phyloP scores from a whole-genome alignment of 1,284 basidiomycete species.

The Boletus mariae region DNA sequence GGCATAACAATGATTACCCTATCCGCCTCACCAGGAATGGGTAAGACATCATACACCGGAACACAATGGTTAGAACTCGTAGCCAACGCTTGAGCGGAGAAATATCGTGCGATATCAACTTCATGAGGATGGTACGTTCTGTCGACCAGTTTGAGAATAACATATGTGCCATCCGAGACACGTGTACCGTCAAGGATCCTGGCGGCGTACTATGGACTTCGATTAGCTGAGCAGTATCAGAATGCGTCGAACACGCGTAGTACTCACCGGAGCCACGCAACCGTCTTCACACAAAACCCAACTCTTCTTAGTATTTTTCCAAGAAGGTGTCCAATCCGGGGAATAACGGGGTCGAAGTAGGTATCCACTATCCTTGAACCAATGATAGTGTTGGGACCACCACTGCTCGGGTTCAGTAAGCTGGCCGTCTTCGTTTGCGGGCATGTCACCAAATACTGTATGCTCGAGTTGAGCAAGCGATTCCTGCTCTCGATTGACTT shows the following conservation, averaged over 20 bases:
- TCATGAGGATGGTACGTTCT: constrained; percentile 21
- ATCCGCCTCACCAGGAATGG: not conserved
- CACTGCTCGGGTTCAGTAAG: constrained; percentile 16
- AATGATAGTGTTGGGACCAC: constrained; percentile 32
- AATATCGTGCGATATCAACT: constrained; percentile 18
- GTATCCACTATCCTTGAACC: constrained; percentile 35
- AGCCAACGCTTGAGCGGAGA: constrained; percentile 12
- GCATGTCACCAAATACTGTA: not conserved
- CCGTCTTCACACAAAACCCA: constrained; percentile 26
- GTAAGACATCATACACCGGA: constrained; percentile 14
- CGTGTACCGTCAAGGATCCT: constrained; percentile 33
- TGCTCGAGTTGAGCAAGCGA: constrained; percentile 2
- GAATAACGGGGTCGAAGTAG: constrained; percentile 34
- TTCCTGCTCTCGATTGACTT: not conserved
- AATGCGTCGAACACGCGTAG: not conserved
- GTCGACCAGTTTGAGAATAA: constrained; percentile 33
- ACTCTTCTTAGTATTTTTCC: constrained; percentile 20
- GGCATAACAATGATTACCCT: constrained; percentile 21
- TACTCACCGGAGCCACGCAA: constrained; percentile 1
- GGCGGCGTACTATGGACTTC: constrained; percentile 6
- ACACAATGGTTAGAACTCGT: constrained; percentile 15
- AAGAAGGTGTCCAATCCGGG: constrained; percentile 38
- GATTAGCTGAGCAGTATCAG: no score
- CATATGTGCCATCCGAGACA: constrained; percentile 25
- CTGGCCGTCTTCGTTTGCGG: not conserved